phyloP scores from a whole-genome alignment of 805 yeast species.

The Ogataea pignaliae region DNA sequence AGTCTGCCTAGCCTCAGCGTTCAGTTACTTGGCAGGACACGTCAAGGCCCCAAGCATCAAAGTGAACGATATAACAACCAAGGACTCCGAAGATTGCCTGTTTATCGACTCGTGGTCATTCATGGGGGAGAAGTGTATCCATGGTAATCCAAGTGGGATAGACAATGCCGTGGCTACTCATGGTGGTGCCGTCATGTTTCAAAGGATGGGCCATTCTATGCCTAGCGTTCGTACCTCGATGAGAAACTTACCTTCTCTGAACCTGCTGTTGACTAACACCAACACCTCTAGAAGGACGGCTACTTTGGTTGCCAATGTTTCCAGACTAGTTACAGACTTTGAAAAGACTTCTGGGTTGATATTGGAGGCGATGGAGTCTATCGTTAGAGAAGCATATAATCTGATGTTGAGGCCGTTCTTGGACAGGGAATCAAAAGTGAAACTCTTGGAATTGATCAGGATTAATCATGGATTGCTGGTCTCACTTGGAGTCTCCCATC shows the following conservation, averaged over 20 bases:
- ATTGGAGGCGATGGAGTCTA: conserved; percentile 68
- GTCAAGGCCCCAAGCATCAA: conserved; percentile 36
- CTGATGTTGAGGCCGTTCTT: conserved; percentile 52
- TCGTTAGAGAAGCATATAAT: conserved; percentile 69
- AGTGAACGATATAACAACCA: conserved; percentile 31
- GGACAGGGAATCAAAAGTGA: conserved; percentile 36
- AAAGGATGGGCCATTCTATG: conserved; percentile 51
- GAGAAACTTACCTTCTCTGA: conserved; percentile 69
- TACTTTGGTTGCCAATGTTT: conserved; percentile 73
- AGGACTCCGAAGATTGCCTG: conserved; percentile 40
- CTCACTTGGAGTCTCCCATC: conserved; percentile 89
- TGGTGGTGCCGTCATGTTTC: conserved; percentile 94
- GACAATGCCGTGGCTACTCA: conserved; percentile 94
- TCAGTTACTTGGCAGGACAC: conserved; percentile 57
- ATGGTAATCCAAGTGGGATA: conserved; percentile 95
- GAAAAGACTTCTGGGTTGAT: conserved; percentile 56
- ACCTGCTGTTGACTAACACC: conserved; percentile 77
- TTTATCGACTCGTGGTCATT: conserved; percentile 83
- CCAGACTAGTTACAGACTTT: conserved; percentile 44
- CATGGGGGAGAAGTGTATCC: conserved; percentile 91
- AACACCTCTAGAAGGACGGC: conserved; percentile 86
- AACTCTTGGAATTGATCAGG: conserved; percentile 59
- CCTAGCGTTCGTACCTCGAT: conserved; percentile 65
- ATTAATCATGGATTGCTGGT: conserved; percentile 86
- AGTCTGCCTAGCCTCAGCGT: conserved; percentile 76